Base-by-base conservation (phyloP, 805 yeast species). In the Danielia reshetovae region DNA sequence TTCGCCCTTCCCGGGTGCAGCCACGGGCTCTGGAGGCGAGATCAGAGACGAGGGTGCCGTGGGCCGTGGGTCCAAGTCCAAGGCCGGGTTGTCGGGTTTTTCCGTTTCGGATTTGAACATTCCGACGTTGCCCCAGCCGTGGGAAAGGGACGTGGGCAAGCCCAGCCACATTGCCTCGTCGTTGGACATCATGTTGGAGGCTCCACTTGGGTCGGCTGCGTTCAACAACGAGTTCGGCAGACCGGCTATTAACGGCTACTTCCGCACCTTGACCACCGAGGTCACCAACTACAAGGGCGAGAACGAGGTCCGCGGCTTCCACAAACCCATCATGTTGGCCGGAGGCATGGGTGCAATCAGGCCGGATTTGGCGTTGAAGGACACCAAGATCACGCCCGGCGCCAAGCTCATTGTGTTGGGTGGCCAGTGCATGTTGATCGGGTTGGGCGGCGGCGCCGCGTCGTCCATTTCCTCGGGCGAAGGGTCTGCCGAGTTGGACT, bases 31-130 rank as follows among this genome's bases (percentile, higher is more conserved):
- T 8, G 99, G 99, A 60, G 99, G 99, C 70, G 99, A 93, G 66
- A 93, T 93, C 54, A 85, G 99, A 74, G 99, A 93, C 63, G 99
- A 93, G 68, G 98, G 97, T 67, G 98, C 99, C 19, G 96, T 93
- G 17, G 99, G 99, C 45, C 79, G 97, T 60, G 99, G 99, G 29
- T 90, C 97, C 17, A 87, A 87, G 62, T 78, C 97, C 28, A 90
- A 93, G 65, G 95, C 97, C 55, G 99, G 99, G 36, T 71, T 93
- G 42, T 72, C 95, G 27, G 99, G 99, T 7, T 93, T 80, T 62
- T 75, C 94, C 8, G 96, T 88, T 15, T 81, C 95, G 25, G 97
- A 93, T 62, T 73, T 93, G 59, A 71, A 77, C 45, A 89, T 93
- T 50, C 98, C 98, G 30, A 77, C 70, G 15, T 74, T 79, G 54